phyloP scores from a whole-genome alignment of 352 stramenopile species.

The Blastocystis sp. region DNA sequence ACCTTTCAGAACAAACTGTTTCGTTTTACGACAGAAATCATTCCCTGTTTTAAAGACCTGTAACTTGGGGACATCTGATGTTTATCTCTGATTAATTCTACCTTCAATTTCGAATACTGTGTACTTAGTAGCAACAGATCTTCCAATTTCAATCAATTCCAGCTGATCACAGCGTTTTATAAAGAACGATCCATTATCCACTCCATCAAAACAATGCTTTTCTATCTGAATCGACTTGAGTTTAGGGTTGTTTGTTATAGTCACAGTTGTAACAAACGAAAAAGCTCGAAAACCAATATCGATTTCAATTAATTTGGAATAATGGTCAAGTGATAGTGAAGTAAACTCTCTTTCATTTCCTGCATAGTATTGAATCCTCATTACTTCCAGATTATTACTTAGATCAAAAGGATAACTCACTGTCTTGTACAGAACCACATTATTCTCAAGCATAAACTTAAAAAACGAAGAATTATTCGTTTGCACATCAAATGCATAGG shows the following conservation, averaged over 20 bases:
- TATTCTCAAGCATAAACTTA: background rate
- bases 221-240: background rate
- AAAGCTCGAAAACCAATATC: background rate
- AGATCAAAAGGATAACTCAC: background rate
- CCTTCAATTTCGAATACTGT: background rate
- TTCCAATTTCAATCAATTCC: background rate
- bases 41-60: background rate
- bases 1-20: background rate
- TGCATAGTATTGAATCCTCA: background rate
- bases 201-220: background rate
- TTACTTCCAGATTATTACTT: background rate
- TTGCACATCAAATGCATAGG: background rate
- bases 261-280: background rate
- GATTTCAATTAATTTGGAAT: background rate
- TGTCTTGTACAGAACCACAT: background rate
- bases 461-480: background rate
- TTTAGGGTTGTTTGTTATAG: background rate
- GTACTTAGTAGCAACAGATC: background rate
- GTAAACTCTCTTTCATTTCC: background rate
- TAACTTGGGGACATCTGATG: background rate
- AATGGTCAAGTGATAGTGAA: background rate
- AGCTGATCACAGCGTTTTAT: background rate
- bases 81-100: background rate
- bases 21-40: background rate
- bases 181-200: background rate